phyloP scores from a whole-genome alignment of 1,284 basidiomycete species.

The Apiotrichum montevideense region DNA sequence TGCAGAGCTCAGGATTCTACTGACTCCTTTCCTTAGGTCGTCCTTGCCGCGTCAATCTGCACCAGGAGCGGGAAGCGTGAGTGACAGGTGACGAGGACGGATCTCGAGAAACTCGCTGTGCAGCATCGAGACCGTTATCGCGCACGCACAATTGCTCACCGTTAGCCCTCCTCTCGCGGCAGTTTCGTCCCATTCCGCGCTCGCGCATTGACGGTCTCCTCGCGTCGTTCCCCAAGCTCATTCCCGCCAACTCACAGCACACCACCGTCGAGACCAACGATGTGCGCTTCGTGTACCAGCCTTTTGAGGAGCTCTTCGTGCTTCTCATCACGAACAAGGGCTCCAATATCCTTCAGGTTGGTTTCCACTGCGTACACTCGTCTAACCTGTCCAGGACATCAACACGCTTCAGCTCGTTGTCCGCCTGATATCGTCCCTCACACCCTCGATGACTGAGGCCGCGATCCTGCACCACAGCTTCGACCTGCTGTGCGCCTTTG shows the following conservation, averaged over 20 bases:
- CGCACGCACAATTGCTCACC: too few species aligned
- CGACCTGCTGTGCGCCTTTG: slow-evolving; percentile 90
- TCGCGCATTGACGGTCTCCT: slow-evolving; percentile 91
- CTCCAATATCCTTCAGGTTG: slow-evolving; percentile 79
- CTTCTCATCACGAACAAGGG: slow-evolving; percentile 97
- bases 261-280: slow-evolving; percentile 89
- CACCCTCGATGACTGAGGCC: slow-evolving; percentile 67
- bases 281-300: slow-evolving; percentile 97
- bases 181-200: slow-evolving; percentile 89
- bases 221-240: slow-evolving; percentile 94
- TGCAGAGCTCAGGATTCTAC: neutral
- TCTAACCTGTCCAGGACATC: slow-evolving; percentile 63
- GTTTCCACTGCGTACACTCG: neutral
- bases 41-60: slow-evolving; percentile 74
- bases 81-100: slow-evolving; percentile 12
- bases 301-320: slow-evolving; percentile 96
- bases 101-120: neutral
- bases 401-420: slow-evolving; percentile 91
- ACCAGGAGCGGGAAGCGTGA: slow-evolving; percentile 55
- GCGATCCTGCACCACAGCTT: slow-evolving; percentile 91
- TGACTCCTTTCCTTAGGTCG: slow-evolving; percentile 34
- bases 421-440: slow-evolving; percentile 88
- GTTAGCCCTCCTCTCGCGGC: slow-evolving; percentile 88
- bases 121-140: too few species aligned
- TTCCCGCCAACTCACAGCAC: slow-evolving; percentile 94